Evolutionary conservation across 805 yeast genomes (phyloP).

Genomic region (Wickerhamomyces alni): DNA sequence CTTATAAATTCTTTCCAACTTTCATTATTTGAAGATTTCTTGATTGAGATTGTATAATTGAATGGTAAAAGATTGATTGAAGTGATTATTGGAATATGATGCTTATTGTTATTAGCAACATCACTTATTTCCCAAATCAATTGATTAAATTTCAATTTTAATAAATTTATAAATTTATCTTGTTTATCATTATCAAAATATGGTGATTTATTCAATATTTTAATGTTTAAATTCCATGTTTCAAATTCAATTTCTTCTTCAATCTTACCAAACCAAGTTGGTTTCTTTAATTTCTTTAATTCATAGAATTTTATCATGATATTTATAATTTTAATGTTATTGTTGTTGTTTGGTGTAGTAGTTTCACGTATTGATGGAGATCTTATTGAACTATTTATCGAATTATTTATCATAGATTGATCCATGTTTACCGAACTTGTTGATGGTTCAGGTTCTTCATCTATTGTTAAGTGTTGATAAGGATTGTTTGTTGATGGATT

Average conservation of each 20-base stretch:
- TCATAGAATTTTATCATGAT: conserved; percentile 34
- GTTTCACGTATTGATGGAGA: conserved; percentile 6
- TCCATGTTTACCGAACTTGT: neutral
- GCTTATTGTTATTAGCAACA: conserved; percentile 48
- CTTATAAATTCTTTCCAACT: conserved; percentile 32
- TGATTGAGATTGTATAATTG: conserved; percentile 37
- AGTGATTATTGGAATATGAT: conserved; percentile 70
- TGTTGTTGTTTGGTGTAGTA: conserved; percentile 16
- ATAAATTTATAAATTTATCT: conserved; percentile 12
- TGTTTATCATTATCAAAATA: conserved; percentile 2
- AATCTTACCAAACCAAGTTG: conserved; percentile 46
- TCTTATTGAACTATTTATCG: conserved; percentile 1
- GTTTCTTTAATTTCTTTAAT: conserved; percentile 35
- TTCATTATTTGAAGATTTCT: conserved; percentile 21
- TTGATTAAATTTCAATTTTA: conserved; percentile 33
- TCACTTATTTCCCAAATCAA: conserved; percentile 42
- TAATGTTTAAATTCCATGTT: conserved; percentile 54
- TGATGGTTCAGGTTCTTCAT: conserved; percentile 5
- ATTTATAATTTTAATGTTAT: conserved; percentile 24
- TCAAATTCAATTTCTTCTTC: conserved; percentile 60
- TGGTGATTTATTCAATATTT: conserved; percentile 30
- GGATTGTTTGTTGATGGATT: conserved; percentile 11
- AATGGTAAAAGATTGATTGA: conserved; percentile 64
- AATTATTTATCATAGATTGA: conserved; percentile 6
- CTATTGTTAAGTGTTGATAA: conserved; percentile 12